These are phyloP conservation scores for Dipodascus geniculatus DNA, from an alignment of 805 yeast species.

Conservation along the genomic window DNA sequence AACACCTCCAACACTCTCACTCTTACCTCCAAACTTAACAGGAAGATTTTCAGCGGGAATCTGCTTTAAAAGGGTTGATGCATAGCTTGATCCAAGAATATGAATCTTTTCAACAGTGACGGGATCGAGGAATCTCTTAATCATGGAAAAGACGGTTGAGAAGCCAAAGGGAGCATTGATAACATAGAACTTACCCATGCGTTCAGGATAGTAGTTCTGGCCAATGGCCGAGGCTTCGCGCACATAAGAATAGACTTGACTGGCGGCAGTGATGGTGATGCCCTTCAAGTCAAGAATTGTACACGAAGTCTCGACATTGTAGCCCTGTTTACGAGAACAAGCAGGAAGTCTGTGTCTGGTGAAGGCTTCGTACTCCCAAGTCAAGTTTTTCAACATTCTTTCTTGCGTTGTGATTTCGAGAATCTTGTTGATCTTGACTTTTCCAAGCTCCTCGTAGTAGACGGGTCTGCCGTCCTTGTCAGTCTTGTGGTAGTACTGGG, in stretches of 20 bases:
- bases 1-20: conserved; percentile 62
- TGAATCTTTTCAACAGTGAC: conserved; percentile 93
- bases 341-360: conserved; percentile 81
- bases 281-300: conserved; percentile 94
- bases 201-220: conserved; percentile 95
- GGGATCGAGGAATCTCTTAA: conserved; percentile 93
- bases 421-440: conserved; percentile 83
- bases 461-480: conserved; percentile 96
- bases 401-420: conserved; percentile 89
- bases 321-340: conserved; percentile 71
- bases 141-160: conserved; percentile 80
- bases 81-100: conserved; percentile 70
- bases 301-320: conserved; percentile 87
- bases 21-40: conserved; percentile 75
- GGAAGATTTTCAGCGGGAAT: conserved; percentile 92
- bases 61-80: conserved; percentile 77
- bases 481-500: conserved; percentile 94
- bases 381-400: conserved; percentile 89
- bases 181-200: conserved; percentile 95
- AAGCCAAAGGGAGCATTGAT: conserved; percentile 98
- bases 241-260: conserved; percentile 77
- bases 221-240: conserved; percentile 90
- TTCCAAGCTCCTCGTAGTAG: conserved; percentile 86
- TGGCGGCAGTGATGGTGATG: conserved; percentile 72
- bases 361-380: conserved; percentile 96